Conservation (phyloP, 192 early-diverging fungal genomes). For the Coemansia sp. region DNA sequence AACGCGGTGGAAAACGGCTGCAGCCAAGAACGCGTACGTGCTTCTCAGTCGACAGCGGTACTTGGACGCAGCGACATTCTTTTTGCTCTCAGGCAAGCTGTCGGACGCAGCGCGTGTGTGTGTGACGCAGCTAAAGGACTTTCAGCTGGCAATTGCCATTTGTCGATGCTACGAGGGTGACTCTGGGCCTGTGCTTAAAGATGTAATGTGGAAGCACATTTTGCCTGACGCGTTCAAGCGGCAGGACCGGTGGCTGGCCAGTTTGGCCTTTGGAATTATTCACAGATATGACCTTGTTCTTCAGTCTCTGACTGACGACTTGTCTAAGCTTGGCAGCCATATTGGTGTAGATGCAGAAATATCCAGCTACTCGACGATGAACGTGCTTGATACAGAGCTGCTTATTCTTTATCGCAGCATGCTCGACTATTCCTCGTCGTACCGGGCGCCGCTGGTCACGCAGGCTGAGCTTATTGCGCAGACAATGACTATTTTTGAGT, state of each 20-base stretch:
- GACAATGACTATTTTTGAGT: conserved; percentile 55
- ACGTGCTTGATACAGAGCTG: conserved; percentile 47
- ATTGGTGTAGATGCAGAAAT: conserved; percentile 27
- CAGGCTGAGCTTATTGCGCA: conserved; percentile 53
- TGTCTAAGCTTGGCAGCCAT: conserved; percentile 28
- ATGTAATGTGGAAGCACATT: conserved; percentile 36
- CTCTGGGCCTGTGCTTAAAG: conserved; percentile 46
- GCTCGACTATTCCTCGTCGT: conserved; percentile 42
- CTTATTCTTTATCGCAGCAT: conserved; percentile 48
- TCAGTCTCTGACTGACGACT: conserved; percentile 38
- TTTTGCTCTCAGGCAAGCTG: conserved; percentile 84
- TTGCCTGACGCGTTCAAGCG: conserved; percentile 38
- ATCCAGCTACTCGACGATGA: conserved; percentile 37
- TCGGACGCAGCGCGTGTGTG: conserved; percentile 92
- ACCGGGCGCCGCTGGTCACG: conserved; percentile 38
- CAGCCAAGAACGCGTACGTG: conserved; percentile 98
- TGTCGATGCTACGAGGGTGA: conserved; percentile 89
- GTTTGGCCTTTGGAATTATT: conserved; percentile 41
- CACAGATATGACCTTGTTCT: conserved; percentile 45
- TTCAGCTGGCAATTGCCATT: conserved; percentile 88
- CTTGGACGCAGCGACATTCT: conserved; percentile 93
- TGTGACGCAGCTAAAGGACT: conserved; percentile 85
- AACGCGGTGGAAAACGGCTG: conserved; percentile 87
- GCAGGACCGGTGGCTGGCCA: conserved; percentile 50
- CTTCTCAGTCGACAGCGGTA: conserved; percentile 92